Conservation (phyloP, 257 asterid genomes). For the Jaltomata sinuosa region DNA sequence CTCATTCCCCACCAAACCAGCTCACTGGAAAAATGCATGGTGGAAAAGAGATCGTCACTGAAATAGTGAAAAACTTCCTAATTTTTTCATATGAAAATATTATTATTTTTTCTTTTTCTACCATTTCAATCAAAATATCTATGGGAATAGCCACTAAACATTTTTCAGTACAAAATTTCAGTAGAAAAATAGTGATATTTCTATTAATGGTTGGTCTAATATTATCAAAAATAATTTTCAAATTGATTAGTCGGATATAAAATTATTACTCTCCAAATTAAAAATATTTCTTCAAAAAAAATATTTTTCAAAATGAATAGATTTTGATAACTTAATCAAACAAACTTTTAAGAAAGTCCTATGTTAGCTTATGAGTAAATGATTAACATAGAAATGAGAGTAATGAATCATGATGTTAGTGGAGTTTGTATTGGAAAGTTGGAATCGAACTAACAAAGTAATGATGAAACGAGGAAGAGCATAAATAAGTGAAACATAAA, state of each 20-base stretch:
- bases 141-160: too few species aligned
- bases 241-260: neutral
- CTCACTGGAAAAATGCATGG: too few species aligned
- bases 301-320: neutral
- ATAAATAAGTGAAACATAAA: slow-evolving; percentile 7
- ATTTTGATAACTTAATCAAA: neutral
- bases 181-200: too few species aligned
- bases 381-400: neutral
- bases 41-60: too few species aligned
- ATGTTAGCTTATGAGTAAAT: neutral
- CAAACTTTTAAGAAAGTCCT: neutral
- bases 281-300: neutral
- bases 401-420: neutral
- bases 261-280: neutral
- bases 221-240: neutral
- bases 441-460: neutral
- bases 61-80: too few species aligned
- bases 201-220: neutral
- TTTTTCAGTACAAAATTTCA: too few species aligned
- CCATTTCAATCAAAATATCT: too few species aligned
- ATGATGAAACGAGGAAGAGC: slow-evolving; percentile 5
- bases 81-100: too few species aligned
- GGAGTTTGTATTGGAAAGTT: neutral
- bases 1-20: too few species aligned
- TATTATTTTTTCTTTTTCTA: too few species aligned